Evolutionary conservation across 805 yeast species (phyloP).

Genomic region (Vanderwaltozyma verrucispora): DNA sequence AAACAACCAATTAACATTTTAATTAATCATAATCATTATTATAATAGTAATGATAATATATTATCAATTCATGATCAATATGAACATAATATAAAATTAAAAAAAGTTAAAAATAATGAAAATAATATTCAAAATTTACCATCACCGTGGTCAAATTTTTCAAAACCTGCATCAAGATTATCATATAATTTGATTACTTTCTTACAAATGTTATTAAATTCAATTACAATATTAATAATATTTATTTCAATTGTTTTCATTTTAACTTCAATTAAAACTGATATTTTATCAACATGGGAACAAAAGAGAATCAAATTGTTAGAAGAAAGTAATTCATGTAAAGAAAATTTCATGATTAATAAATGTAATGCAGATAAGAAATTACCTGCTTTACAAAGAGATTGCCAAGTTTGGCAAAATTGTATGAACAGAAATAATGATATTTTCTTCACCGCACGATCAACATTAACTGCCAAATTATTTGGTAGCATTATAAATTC

Average conservation of each 20-base stretch:
- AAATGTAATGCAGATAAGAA: constrained; percentile 42
- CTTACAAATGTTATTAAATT: constrained; percentile 45
- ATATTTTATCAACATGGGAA: constrained; percentile 41
- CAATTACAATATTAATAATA: constrained; percentile 35
- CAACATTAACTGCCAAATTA: constrained; percentile 51
- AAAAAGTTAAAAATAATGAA: too few species aligned
- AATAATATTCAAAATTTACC: constrained; percentile 30
- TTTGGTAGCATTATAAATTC: constrained; percentile 53
- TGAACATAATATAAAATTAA: neutral
- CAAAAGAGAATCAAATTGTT: constrained; percentile 34
- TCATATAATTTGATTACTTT: constrained; percentile 55
- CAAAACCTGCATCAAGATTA: constrained; percentile 40
- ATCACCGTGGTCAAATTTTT: constrained; percentile 45
- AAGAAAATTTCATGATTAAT: constrained; percentile 42
- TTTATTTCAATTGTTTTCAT: constrained; percentile 35
- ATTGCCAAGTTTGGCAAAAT: constrained; percentile 51
- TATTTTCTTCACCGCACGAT: constrained; percentile 35
- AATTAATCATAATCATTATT: constrained; percentile 22
- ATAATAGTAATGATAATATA: neutral
- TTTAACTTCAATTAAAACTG: constrained; percentile 41
- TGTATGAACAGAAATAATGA: constrained; percentile 52
- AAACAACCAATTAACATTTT: constrained; percentile 18
- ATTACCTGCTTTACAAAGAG: constrained; percentile 47
- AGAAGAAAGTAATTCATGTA: constrained; percentile 46
- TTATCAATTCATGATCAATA: constrained; percentile 2